These are phyloP conservation scores for Entophlyctis helioformis DNA, from an alignment of 192 early-diverging fungal genomes.

Conservation along the genomic window DNA sequence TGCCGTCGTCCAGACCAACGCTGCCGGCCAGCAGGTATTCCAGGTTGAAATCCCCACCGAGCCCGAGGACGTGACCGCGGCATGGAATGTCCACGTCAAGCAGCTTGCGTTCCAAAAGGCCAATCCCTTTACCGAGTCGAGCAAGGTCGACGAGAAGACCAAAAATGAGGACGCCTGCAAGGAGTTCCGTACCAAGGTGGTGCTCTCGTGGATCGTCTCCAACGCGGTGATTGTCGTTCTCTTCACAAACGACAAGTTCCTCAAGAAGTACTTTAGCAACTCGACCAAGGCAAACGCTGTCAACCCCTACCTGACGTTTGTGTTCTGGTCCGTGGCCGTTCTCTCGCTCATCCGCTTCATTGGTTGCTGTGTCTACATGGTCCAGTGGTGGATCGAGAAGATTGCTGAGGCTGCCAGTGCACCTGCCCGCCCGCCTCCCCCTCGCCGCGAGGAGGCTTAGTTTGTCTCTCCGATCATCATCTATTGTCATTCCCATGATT, in stretches of 20 bases:
- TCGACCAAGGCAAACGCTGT: slow-evolving; percentile 2
- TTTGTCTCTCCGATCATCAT: too few species aligned
- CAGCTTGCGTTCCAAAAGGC: slow-evolving; percentile 35
- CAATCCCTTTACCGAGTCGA: slow-evolving; percentile 37
- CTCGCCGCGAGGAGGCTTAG: too few species aligned
- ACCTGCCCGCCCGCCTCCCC: too few species aligned
- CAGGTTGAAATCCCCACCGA: slow-evolving; percentile 60
- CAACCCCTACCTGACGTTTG: slow-evolving; percentile 33
- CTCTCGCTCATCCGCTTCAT: slow-evolving; percentile 21
- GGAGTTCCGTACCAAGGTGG: slow-evolving; percentile 34
- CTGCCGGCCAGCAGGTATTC: slow-evolving; percentile 48
- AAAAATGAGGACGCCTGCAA: slow-evolving; percentile 35
- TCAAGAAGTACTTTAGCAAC: slow-evolving; percentile 16
- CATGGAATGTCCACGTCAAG: slow-evolving; percentile 54
- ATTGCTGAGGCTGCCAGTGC: too few species aligned
- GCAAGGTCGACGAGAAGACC: slow-evolving; percentile 14
- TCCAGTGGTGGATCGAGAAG: too few species aligned
- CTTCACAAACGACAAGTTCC: slow-evolving; percentile 20
- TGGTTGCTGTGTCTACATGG: slow-evolving; percentile 16
- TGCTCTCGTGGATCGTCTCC: slow-evolving; percentile 30
- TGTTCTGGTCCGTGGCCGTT: slow-evolving; percentile 29
- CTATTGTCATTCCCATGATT: too few species aligned
- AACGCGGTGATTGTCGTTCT: slow-evolving; percentile 28
- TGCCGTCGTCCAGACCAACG: slow-evolving; percentile 54
- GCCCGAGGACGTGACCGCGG: slow-evolving; percentile 57